phyloP scores from a whole-genome alignment of 352 stramenopile genomes.

The Pythium diclinum region DNA sequence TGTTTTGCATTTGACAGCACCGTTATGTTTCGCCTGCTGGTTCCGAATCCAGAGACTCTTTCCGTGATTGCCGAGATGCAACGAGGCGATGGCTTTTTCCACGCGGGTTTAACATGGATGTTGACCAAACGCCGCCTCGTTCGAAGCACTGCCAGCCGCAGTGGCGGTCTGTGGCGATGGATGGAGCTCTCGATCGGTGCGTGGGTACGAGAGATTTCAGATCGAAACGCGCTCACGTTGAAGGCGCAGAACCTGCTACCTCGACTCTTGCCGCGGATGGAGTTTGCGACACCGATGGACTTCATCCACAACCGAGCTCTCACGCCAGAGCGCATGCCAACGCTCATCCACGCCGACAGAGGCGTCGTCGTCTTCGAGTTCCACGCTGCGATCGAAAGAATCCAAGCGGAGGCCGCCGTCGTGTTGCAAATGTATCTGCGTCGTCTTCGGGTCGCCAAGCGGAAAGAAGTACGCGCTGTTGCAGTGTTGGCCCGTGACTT shows the following conservation, averaged over 20 bases:
- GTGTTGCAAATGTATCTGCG: conserved; percentile 14
- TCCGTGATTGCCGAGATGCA: conserved; percentile 14
- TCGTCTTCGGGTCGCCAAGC: not conserved
- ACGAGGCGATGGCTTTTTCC: conserved; percentile 6
- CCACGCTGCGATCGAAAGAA: not conserved
- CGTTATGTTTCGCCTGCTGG: conserved; percentile 13
- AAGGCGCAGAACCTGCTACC: not conserved
- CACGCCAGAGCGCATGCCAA: not conserved
- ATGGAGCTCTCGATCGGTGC: conserved; percentile 10
- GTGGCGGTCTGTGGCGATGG: conserved; percentile 11
- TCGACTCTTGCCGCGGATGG: not conserved
- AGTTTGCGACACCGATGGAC: not conserved
- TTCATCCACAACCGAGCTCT: not conserved
- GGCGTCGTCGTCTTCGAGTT: conserved; percentile 9
- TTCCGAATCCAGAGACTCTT: conserved; percentile 16
- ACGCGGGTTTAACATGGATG: conserved; percentile 10
- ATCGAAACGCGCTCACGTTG: not conserved
- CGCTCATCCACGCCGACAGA: not conserved
- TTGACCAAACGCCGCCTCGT: not conserved
- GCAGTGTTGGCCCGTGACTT: not conserved
- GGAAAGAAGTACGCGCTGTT: not conserved
- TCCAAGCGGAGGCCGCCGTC: not conserved
- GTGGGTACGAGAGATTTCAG: not conserved
- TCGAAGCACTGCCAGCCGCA: conserved; percentile 4
- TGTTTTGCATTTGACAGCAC: not conserved